Base-by-base conservation (phyloP, 2,329 filamentous ascomycete species). In the Ophiostoma quercus region DNA sequence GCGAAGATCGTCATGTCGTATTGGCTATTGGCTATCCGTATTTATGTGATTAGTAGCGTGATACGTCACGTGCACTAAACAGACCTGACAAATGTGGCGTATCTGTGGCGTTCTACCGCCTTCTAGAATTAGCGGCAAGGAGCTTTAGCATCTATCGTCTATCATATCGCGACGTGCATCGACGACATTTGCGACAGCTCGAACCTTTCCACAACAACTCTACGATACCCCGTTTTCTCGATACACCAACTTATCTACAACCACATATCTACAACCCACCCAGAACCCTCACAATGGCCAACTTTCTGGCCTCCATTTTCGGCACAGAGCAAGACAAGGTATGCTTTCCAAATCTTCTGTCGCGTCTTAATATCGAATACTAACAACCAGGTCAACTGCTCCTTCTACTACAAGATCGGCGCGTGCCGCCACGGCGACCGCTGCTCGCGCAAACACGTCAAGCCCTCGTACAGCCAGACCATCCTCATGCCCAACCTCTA, bases 331-430 rank as follows among this genome's bases (percentile, higher is more conserved):
- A 98, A 82, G 95, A 99, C 89, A 99, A 94, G 79, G 75, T 75
- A 70, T 63, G 74, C 43, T n/a, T 16, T 16, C 16, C 25, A 29
- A 29, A 29, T 29, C 25, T 29, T 29, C 25, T 29, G 25, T 29
- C 25, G 25, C 25, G 25, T 29, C 25, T 29, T 29, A 29, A 29
- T 29, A 29, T 29, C 25, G 25, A 29, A 29, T 29, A 32, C 67
- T 70, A 62, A 68, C 66, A 16, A 37, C 47, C 76, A 77, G 76
- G 94, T 97, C 84, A 97, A 98, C 87, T 97, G 95, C 87, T 95
- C 91, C 71, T 99, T 99, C 88, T 99, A 99, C 88, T 94, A 97
- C 91, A 99, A 99, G 85, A 99, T 99, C 81, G 95, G 95, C 79
- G 95, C 95, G 69, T 99, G 95, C 85, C 90, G 95, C 73, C 95